Base-by-base conservation (phyloP, 176 grass and related monocot species). In the Avena atlantica region DNA sequence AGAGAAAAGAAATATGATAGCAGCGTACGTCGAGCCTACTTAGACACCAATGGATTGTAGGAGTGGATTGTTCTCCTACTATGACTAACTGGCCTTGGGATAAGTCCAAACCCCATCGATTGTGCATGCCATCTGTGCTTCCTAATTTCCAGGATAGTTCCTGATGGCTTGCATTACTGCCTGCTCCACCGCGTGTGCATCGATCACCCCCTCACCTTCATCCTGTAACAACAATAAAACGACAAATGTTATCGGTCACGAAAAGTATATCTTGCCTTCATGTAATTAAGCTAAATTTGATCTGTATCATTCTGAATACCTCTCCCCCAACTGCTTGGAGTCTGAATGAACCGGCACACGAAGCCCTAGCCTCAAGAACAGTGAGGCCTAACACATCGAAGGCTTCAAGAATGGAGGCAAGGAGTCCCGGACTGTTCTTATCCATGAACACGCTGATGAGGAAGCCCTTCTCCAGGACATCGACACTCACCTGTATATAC, bases 381-480 rank as follows among this genome's bases (percentile, higher is more conserved):
- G 76, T 84, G 51, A 95, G 94, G 8, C 91, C 87, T 20, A 95
- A 27, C 52, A 88, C 84, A 9, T 95, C 94, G 58, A 95, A 93
- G 20, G 89, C 91, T 80, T 90, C 68, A 19, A 95, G 85, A 83
- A 95, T 87, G 24, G 91, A 76, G 27, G 84, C 73, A 40, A 95
- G 86, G 37, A 95, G 55, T 42, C 89, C 89, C 9, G 91, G 89
- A 24, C 47, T 85, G 86, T 66, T 91, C 55, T 88, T 86, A 49
- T 91, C 58, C 80, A 84, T 83, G 62, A 93, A 89, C 68, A 93
- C 94, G 36, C 89, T 91, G 44, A 95, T 84, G 68, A 95, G 80
- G 81, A 91, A 95, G 44, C 91, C 87, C 55, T 78, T 83, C 15
- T 89, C 88, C 37, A 89, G 1, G 53, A 71, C 84, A 69, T 91